Evolutionary conservation across 2,329 filamentous ascomycete species (phyloP).

Genomic region (Botryosphaeria agaves): DNA sequence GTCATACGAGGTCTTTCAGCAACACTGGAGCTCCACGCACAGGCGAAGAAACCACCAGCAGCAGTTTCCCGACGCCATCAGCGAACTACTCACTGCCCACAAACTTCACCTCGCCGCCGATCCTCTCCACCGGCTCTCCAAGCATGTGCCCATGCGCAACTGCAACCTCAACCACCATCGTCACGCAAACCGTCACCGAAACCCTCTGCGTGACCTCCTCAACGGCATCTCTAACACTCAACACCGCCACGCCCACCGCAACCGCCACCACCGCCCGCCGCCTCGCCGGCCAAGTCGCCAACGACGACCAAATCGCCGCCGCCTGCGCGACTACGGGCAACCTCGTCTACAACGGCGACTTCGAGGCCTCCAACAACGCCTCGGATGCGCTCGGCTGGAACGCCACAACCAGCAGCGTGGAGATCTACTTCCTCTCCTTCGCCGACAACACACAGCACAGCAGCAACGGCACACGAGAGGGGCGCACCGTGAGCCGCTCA

Average conservation of each 20-base stretch:
- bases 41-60: too few species aligned
- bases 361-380: constrained; percentile 6
- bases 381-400: constrained; percentile 10
- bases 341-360: constrained; percentile 12
- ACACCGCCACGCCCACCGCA: background rate
- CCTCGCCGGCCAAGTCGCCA: constrained; percentile 7
- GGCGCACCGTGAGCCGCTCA: background rate
- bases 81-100: too few species aligned
- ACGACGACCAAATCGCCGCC: constrained; percentile 10
- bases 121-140: too few species aligned
- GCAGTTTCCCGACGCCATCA: too few species aligned
- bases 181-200: background rate
- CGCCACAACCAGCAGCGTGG: constrained; percentile 9
- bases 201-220: background rate
- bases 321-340: constrained; percentile 11
- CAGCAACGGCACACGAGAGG: background rate
- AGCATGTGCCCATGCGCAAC: too few species aligned
- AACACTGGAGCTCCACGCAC: too few species aligned
- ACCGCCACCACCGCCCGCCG: background rate
- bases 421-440: constrained; percentile 20
- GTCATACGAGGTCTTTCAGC: too few species aligned
- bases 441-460: constrained; percentile 9
- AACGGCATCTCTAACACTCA: background rate
- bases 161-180: background rate
- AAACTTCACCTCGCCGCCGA: too few species aligned